Percentiles rank a stretch among this genome's conserved stretches.
Evolutionary conservation across 2,329 filamentous ascomycete genomes (phyloP).

Genomic region (Aureobasidium zeae): DNA sequence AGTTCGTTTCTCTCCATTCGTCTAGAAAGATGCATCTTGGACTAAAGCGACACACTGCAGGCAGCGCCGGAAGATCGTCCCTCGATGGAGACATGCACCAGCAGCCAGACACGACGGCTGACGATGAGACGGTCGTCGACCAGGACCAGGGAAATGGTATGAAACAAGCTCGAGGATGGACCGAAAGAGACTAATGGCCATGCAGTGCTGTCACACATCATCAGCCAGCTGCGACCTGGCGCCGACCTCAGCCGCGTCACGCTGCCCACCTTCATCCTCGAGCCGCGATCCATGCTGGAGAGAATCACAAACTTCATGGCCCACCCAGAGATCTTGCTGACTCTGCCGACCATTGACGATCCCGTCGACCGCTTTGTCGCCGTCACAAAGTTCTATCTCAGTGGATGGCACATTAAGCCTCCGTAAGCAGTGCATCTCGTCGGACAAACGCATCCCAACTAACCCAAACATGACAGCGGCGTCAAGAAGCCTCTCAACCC

Average conservation of each 20-base stretch:
- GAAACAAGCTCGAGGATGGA: slow-evolving; percentile 24
- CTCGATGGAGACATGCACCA: slow-evolving; percentile 34
- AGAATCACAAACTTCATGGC: slow-evolving; percentile 99
- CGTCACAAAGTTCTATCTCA: slow-evolving; percentile 96
- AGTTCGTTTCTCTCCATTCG: slow-evolving; percentile 27
- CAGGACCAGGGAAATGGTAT: slow-evolving; percentile 88
- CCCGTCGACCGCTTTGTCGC: slow-evolving; percentile 83
- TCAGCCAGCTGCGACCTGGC: slow-evolving; percentile 89
- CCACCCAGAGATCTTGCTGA: slow-evolving; percentile 88
- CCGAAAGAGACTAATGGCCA: neutral
- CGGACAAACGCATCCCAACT: neutral
- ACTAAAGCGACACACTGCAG: slow-evolving; percentile 20
- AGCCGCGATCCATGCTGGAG: slow-evolving; percentile 95
- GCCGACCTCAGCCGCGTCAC: slow-evolving; percentile 92
- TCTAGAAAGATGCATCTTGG: slow-evolving; percentile 6
- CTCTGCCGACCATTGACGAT: slow-evolving; percentile 79
- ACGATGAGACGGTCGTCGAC: slow-evolving; percentile 67
- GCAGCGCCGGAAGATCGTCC: slow-evolving; percentile 36
- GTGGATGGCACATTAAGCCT: slow-evolving; percentile 97
- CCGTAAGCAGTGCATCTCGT: slow-evolving; percentile 57
- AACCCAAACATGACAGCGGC: slow-evolving; percentile 47
- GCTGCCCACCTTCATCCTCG: slow-evolving; percentile 92
- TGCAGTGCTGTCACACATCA: slow-evolving; percentile 88
- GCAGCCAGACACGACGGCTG: slow-evolving; percentile 33
- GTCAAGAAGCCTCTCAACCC: slow-evolving; percentile 98